Conservation (phyloP, 2,329 filamentous ascomycete species). For the Ceratocystis lukuohia region DNA sequence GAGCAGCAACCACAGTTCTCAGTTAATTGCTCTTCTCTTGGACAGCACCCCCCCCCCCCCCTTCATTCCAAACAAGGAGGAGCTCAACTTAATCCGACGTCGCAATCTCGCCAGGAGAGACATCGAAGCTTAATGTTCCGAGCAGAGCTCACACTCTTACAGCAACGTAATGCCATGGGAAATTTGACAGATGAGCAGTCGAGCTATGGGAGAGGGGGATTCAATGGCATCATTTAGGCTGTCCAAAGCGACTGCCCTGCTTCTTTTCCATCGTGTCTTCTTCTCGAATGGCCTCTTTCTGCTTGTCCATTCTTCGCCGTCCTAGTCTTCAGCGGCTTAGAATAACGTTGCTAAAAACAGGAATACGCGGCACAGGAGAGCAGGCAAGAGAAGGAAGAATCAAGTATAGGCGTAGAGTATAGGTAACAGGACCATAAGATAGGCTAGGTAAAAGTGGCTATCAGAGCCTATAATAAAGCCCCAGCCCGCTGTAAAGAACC, state of each 20-base stretch:
- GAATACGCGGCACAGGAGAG: neutral
- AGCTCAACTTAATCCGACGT: neutral
- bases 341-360: neutral
- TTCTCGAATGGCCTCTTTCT: neutral
- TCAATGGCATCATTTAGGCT: too few species aligned
- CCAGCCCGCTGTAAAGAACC: too few species aligned
- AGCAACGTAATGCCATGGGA: neutral
- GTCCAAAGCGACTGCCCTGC: too few species aligned
- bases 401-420: too few species aligned
- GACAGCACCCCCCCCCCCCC: neutral
- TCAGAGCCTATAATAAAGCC: too few species aligned
- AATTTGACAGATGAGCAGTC: neutral
- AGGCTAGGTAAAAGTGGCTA: too few species aligned
- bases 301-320: too few species aligned
- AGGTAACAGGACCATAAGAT: too few species aligned
- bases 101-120: conserved; percentile 5
- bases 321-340: neutral
- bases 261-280: neutral
- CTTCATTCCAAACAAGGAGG: neutral
- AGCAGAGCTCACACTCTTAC: neutral
- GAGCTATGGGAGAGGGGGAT: too few species aligned
- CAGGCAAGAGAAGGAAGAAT: too few species aligned
- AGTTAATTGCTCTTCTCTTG: too few species aligned
- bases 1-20: too few species aligned
- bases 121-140: neutral